phyloP scores from a whole-genome alignment of 1,284 basidiomycete species.

The Cryptococcus wingfieldii region DNA sequence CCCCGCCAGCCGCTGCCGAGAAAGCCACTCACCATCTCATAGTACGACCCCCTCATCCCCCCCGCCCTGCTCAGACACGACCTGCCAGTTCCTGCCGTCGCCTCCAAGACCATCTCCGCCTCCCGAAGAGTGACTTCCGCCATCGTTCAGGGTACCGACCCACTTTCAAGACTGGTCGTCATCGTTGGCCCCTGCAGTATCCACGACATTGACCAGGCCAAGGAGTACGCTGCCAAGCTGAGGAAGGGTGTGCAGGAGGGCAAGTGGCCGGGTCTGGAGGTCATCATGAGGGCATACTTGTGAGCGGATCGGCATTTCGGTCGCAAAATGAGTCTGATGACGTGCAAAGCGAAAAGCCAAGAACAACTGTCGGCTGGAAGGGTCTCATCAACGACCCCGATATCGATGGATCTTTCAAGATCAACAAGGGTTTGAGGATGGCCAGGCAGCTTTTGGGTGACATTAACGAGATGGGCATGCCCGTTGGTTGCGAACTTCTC shows the following conservation, averaged over 20 bases:
- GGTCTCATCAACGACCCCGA: constrained; percentile 78
- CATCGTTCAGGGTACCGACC: constrained; percentile 73
- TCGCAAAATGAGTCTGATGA: neutral
- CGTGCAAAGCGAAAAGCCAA: constrained; percentile 47
- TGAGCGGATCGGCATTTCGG: constrained; percentile 14
- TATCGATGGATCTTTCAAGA: constrained; percentile 55
- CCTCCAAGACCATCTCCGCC: constrained; percentile 62
- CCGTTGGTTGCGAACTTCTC: constrained; percentile 82
- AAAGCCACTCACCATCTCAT: constrained; percentile 2
- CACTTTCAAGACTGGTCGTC: constrained; percentile 70
- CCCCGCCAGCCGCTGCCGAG: too few species aligned
- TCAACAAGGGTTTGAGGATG: constrained; percentile 92
- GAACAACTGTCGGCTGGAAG: constrained; percentile 86
- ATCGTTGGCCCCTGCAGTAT: constrained; percentile 96
- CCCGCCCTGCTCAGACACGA: constrained; percentile 84
- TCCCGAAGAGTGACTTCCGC: constrained; percentile 73
- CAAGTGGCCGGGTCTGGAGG: constrained; percentile 67
- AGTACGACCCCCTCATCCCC: constrained; percentile 91
- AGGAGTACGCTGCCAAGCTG: constrained; percentile 80
- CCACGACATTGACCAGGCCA: constrained; percentile 80
- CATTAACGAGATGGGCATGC: constrained; percentile 76
- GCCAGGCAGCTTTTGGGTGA: constrained; percentile 85
- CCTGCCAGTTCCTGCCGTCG: constrained; percentile 54
- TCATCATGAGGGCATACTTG: constrained; percentile 97
- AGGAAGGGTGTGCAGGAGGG: constrained; percentile 61